These are phyloP conservation scores for Eudorina sp. DNA, from an alignment of 139 green algal genomes.

Conservation along the genomic window DNA sequence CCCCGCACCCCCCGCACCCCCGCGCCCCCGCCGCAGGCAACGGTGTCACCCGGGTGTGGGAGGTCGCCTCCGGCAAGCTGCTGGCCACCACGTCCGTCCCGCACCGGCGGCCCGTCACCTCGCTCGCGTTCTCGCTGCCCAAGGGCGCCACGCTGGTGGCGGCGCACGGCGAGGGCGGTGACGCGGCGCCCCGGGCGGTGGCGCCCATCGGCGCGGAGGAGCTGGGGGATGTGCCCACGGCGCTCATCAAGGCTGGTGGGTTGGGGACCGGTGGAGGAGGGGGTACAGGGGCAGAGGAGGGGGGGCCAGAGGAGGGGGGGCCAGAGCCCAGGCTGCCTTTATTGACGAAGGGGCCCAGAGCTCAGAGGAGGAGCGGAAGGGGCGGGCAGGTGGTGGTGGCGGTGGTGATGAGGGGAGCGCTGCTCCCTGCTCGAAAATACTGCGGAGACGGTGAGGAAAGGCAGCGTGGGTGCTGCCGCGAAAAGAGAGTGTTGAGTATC, in stretches of 20 bases:
- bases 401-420: no score
- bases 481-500: no score
- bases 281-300: no score
- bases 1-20: no score
- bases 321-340: no score
- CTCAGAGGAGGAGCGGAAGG: no score
- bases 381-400: no score
- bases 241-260: conserved; percentile 20
- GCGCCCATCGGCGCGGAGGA: conserved; percentile 26
- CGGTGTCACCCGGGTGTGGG: conserved; percentile 35
- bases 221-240: conserved; percentile 32
- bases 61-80: not conserved
- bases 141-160: not conserved
- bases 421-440: no score
- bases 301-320: no score
- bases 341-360: no score
- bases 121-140: conserved; percentile 24
- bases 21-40: conserved; percentile 24
- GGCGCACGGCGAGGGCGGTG: conserved; percentile 29
- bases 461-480: no score
- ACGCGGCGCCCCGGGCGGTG: not conserved
- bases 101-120: conserved; percentile 14
- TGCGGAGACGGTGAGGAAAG: no score
- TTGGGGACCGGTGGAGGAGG: not conserved
- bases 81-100: not conserved